Conservation (phyloP, 2,329 filamentous ascomycete genomes). For the Volutella citrinella region DNA sequence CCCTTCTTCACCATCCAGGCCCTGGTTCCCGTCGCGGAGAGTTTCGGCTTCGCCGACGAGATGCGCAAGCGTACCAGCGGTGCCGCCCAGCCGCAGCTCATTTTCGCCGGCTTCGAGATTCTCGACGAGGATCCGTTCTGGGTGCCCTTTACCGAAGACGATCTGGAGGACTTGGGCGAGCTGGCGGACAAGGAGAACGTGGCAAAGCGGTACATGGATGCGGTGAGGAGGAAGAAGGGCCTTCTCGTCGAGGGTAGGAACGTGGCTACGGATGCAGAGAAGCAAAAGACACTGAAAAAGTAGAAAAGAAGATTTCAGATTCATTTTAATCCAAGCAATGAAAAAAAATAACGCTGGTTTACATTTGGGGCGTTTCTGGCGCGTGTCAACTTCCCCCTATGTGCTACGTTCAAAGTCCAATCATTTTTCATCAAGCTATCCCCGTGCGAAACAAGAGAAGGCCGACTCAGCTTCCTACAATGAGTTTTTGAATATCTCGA, state of each 20-base stretch:
- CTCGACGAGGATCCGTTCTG: conserved; percentile 96
- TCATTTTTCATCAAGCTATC: no score
- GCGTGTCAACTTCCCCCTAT: no score
- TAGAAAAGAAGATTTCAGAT: neutral
- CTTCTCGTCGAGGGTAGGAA: conserved; percentile 76
- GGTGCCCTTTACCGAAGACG: conserved; percentile 95
- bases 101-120: conserved; percentile 90
- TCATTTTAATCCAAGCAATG: neutral
- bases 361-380: no score
- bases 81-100: conserved; percentile 85
- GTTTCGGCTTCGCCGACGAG: conserved; percentile 94
- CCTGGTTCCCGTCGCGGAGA: conserved; percentile 86
- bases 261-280: conserved; percentile 84
- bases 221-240: conserved; percentile 82
- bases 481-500: no score
- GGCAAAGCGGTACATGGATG: conserved; percentile 93
- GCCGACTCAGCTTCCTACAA: no score
- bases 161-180: conserved; percentile 93
- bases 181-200: conserved; percentile 92
- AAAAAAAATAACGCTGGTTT: conserved; percentile 12
- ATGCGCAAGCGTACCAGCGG: conserved; percentile 93
- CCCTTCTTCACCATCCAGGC: conserved; percentile 95
- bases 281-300: conserved; percentile 68
- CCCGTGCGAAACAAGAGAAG: no score
- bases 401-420: no score